Conservation (phyloP, 2,329 filamentous ascomycete species). For the Cladosporium sp. region DNA sequence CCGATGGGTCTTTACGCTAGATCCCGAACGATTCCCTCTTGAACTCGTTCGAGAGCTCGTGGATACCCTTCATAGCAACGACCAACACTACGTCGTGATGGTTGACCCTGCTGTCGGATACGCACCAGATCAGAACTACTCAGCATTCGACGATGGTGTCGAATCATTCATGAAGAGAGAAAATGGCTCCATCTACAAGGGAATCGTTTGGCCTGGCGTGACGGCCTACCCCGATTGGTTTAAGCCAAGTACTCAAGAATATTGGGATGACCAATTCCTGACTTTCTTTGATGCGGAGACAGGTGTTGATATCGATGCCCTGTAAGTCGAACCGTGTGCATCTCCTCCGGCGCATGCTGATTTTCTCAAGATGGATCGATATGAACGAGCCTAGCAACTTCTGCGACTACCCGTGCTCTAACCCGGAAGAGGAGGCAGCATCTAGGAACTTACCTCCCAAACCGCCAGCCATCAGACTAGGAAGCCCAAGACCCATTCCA, state of each 20-base stretch:
- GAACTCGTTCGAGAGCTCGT: slow-evolving; percentile 57
- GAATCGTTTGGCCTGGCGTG: slow-evolving; percentile 71
- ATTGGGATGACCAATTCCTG: slow-evolving; percentile 65
- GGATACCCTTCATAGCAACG: slow-evolving; percentile 47
- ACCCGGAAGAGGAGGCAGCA: slow-evolving; percentile 34
- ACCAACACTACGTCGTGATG: slow-evolving; percentile 54
- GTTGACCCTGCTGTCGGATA: slow-evolving; percentile 62
- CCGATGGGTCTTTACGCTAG: slow-evolving; percentile 59
- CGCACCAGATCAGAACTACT: slow-evolving; percentile 38
- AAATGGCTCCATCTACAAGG: slow-evolving; percentile 54
- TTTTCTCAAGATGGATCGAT: slow-evolving; percentile 51
- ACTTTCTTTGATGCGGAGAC: slow-evolving; percentile 58
- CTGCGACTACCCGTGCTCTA: slow-evolving; percentile 36
- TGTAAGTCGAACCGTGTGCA: too few species aligned
- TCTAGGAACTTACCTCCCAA: slow-evolving; percentile 52
- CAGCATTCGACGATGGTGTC: slow-evolving; percentile 57
- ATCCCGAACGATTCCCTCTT: slow-evolving; percentile 59
- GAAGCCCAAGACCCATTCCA: slow-evolving; percentile 59
- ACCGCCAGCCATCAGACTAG: slow-evolving; percentile 56
- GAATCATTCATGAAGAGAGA: slow-evolving; percentile 49
- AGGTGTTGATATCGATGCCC: slow-evolving; percentile 69
- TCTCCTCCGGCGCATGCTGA: slow-evolving; percentile 21
- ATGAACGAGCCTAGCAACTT: slow-evolving; percentile 60
- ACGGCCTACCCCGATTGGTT: slow-evolving; percentile 62
- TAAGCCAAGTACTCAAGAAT: slow-evolving; percentile 56